These are phyloP conservation scores for Botrytis squamosa DNA, from an alignment of 2,329 filamentous ascomycete genomes.

Conservation along the genomic window DNA sequence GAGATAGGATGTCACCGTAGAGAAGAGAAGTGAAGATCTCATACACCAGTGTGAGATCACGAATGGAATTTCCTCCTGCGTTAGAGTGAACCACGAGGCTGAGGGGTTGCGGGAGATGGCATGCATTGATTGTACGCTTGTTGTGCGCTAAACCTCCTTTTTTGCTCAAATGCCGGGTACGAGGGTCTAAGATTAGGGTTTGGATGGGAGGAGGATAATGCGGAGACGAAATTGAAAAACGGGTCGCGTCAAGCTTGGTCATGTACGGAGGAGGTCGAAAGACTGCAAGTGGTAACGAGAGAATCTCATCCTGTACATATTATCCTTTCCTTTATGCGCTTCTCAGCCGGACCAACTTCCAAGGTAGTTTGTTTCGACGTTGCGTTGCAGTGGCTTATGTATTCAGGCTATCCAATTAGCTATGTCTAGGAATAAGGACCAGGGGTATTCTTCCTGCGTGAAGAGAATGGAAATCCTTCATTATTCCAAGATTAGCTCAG, in stretches of 20 bases:
- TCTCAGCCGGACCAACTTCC: slow-evolving; percentile 7
- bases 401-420: slow-evolving; percentile 9
- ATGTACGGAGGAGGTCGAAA: background rate
- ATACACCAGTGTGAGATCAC: background rate
- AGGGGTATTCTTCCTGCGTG: background rate
- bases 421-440: background rate
- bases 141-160: slow-evolving; percentile 9
- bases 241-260: slow-evolving; percentile 6
- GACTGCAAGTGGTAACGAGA: background rate
- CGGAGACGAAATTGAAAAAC: slow-evolving; percentile 10
- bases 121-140: slow-evolving; percentile 19
- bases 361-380: slow-evolving; percentile 11
- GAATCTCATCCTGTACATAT: background rate
- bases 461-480: slow-evolving; percentile 1
- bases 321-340: background rate
- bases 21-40: slow-evolving; percentile 1
- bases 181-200: slow-evolving; percentile 20
- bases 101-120: slow-evolving; percentile 19
- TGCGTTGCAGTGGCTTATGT: slow-evolving; percentile 15
- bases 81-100: slow-evolving; percentile 15
- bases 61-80: background rate
- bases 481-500: background rate
- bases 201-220: slow-evolving; percentile 6
- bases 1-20: slow-evolving; percentile 2
- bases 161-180: slow-evolving; percentile 15